Conservation (phyloP, 2,329 filamentous ascomycete species). For the Zymoseptoria pseudotritici region DNA sequence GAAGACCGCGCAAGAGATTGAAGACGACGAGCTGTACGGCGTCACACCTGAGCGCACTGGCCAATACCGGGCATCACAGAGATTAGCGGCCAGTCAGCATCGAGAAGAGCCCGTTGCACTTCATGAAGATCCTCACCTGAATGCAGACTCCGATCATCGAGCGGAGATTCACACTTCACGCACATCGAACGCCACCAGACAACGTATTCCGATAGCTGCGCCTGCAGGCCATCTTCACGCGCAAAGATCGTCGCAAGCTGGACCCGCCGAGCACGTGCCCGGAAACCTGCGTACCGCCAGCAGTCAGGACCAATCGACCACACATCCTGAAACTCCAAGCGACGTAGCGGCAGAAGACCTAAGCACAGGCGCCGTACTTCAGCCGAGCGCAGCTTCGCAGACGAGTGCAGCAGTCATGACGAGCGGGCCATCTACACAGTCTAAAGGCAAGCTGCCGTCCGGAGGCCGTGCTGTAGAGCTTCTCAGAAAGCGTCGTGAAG, state of each 20-base stretch:
- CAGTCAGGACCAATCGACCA: not conserved
- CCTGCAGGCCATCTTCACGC: not conserved
- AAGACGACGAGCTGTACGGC: slow-evolving; percentile 9
- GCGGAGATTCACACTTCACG: not conserved
- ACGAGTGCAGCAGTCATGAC: slow-evolving; percentile 1
- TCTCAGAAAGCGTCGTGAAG: not conserved
- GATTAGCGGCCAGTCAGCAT: not conserved
- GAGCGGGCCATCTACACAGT: not conserved
- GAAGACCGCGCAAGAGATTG: not conserved
- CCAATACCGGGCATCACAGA: not conserved
- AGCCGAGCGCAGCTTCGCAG: slow-evolving; percentile 2
- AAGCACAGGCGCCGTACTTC: not conserved
- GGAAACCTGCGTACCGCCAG: not conserved
- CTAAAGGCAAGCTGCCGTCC: not conserved
- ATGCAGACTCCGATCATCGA: not conserved
- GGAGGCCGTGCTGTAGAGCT: not conserved
- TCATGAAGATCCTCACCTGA: not conserved
- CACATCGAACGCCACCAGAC: not conserved
- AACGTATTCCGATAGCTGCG: not conserved
- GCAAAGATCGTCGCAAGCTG: not conserved
- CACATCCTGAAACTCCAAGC: not conserved
- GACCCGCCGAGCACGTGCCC: not conserved
- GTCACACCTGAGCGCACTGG: slow-evolving; percentile 12
- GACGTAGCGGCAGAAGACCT: not conserved
- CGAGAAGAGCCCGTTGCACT: not conserved